Percentiles rank a stretch among this genome's conserved stretches.
phyloP scores from a whole-genome alignment of 805 yeast species.

The Candida alai region DNA sequence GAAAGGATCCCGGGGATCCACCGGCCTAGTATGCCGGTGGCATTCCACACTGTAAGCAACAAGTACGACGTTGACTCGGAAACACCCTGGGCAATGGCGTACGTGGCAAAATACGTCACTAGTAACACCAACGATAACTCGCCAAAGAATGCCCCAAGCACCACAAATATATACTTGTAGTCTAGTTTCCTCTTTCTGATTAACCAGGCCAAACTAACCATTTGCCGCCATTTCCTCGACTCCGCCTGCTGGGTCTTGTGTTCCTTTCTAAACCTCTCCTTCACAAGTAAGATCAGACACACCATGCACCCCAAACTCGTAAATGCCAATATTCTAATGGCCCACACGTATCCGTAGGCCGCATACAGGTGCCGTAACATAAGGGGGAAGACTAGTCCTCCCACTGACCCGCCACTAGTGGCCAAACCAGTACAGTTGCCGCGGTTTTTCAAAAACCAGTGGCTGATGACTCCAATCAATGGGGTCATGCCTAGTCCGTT shows the following conservation, averaged over 20 bases:
- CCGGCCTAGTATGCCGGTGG: constrained; percentile 27
- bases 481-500: constrained; percentile 61
- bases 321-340: constrained; percentile 47
- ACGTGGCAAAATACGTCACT: constrained; percentile 31
- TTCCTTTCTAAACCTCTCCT: constrained; percentile 20
- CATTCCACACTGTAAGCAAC: constrained; percentile 28
- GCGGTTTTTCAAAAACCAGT: constrained; percentile 58
- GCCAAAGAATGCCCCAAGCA: constrained; percentile 28
- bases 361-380: constrained; percentile 44
- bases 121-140: constrained; percentile 27
- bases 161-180: constrained; percentile 21
- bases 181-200: constrained; percentile 11
- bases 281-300: constrained; percentile 21
- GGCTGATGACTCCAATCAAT: constrained; percentile 56
- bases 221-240: not conserved
- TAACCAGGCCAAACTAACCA: too few species aligned
- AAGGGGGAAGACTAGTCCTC: constrained; percentile 61
- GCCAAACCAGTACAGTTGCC: constrained; percentile 58
- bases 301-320: constrained; percentile 24
- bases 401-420: constrained; percentile 64
- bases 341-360: constrained; percentile 54
- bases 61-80: constrained; percentile 24
- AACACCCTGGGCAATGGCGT: constrained; percentile 30
- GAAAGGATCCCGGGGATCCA: constrained; percentile 28
- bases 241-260: not conserved